Percentiles rank a stretch among this genome's conserved stretches.
phyloP scores from a whole-genome alignment of 176 grass and related monocot species.

The Rhynchospora breviuscula region DNA sequence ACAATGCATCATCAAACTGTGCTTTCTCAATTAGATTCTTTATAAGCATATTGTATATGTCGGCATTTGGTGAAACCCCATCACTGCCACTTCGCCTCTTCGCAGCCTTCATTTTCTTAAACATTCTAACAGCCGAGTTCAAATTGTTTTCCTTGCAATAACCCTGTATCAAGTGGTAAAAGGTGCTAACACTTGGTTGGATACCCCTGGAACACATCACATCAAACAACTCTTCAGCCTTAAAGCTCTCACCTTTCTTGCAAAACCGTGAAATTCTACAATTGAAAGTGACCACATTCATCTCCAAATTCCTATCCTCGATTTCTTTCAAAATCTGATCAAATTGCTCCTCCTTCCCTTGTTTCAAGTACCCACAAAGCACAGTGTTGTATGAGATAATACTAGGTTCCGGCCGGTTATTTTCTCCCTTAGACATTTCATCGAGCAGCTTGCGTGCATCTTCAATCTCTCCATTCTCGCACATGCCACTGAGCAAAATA shows the following conservation, averaged over 20 bases:
- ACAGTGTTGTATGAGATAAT: slow-evolving; percentile 74
- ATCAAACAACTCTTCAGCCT: slow-evolving; percentile 66
- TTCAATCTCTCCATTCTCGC: slow-evolving; percentile 45
- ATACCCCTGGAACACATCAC: slow-evolving; percentile 58
- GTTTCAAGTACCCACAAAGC: slow-evolving; percentile 45
- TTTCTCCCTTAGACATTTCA: slow-evolving; percentile 55
- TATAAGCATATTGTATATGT: slow-evolving; percentile 51
- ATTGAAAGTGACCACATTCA: slow-evolving; percentile 67
- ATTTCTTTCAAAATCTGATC: slow-evolving; percentile 64
- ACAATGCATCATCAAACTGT: slow-evolving; percentile 45
- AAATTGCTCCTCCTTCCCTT: slow-evolving; percentile 34
- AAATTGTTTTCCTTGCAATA: slow-evolving; percentile 64
- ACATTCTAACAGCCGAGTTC: slow-evolving; percentile 36
- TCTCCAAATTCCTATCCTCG: slow-evolving; percentile 37
- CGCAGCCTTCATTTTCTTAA: slow-evolving; percentile 79
- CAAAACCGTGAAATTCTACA: slow-evolving; percentile 60
- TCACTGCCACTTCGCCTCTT: slow-evolving; percentile 65
- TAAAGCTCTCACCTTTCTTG: slow-evolving; percentile 44
- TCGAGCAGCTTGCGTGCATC: slow-evolving; percentile 55
- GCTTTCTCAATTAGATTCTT: slow-evolving; percentile 58
- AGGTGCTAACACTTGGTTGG: slow-evolving; percentile 53
- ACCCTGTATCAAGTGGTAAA: slow-evolving; percentile 55
- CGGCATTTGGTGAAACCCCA: slow-evolving; percentile 40
- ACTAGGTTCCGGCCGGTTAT: slow-evolving; percentile 31
- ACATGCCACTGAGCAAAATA: slow-evolving; percentile 49